Base-by-base conservation (phyloP, 257 asterid genomes). In the Knoxia roxburghii region DNA sequence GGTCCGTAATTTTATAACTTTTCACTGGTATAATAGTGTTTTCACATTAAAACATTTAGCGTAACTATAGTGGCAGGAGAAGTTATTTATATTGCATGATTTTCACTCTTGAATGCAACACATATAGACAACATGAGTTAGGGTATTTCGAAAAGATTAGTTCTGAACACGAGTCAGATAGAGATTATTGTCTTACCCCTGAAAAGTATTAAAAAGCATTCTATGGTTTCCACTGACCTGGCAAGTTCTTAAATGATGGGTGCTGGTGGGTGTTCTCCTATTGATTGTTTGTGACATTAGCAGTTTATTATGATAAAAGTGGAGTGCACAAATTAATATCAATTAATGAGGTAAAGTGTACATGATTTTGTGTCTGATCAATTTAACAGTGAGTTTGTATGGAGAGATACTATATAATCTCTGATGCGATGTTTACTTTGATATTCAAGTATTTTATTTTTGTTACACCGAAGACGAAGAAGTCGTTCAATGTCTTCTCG, bases 301-400 rank as follows among this genome's bases (percentile, higher is more conserved):
- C 97, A 48, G 89, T 94, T 81, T 87, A 95, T 80, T 84, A 75
- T 87, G 92, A 83, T 78, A 88, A 88, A 79, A 96, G 85, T 79
- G 98, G 95, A 80, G 95, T 92, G 64, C 89, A 77, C 86, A 84
- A 93, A 90, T 83, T 77, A 83, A 76, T 87, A 83, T 91, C 99
- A 87, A 77, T 80, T 65, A 85, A 83, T 86, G 96, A 90, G 99
- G 99, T 94, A 90, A 94, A 20, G 84, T 68, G 91, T 75, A 87
- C 77, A 67, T 84, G 89, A 81, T 84, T 86, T 78, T 78, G 59
- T 67, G 48, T 73, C 65, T 64, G 67, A 70, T 72, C 73, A 65
- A 72, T 73, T 46, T 52, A 71, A 85, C 53, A 82, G 81, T 63
- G 80, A 83, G 87, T 63, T 63, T 73, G 84, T 29, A 72, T 53